phyloP scores from a whole-genome alignment of 768 basidiomycete genomes.

The Trametes punicea region DNA sequence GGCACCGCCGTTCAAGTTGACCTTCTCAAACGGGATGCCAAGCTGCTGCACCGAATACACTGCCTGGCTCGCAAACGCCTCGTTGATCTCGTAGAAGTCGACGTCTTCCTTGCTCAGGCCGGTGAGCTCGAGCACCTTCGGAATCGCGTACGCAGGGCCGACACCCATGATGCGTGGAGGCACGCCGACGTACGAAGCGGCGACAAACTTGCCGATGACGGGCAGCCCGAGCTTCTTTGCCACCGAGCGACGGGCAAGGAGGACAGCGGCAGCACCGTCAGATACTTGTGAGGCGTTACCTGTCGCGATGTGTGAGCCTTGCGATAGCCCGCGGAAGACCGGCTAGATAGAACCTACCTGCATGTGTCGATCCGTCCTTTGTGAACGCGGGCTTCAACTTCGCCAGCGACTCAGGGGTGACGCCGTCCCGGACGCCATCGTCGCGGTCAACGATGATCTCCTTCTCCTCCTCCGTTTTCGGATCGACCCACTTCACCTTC shows the following conservation, averaged over 20 bases:
- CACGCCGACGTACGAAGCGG: constrained; percentile 69
- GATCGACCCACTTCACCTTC: constrained; percentile 63
- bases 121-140: constrained; percentile 61
- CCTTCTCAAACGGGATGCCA: constrained; percentile 70
- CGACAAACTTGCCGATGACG: constrained; percentile 82
- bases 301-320: constrained; percentile 7
- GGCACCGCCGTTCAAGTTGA: constrained; percentile 85
- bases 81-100: constrained; percentile 92
- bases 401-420: constrained; percentile 69
- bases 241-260: constrained; percentile 74
- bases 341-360: constrained; percentile 37
- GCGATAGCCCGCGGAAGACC: background rate
- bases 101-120: constrained; percentile 68
- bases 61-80: constrained; percentile 85
- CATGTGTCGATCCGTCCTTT: constrained; percentile 74
- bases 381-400: constrained; percentile 88
- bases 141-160: constrained; percentile 87
- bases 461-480: constrained; percentile 65
- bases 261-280: constrained; percentile 88
- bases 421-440: constrained; percentile 84
- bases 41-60: constrained; percentile 69
- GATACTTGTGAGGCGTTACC: constrained; percentile 89
- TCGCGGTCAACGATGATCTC: constrained; percentile 74
- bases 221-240: constrained; percentile 84
- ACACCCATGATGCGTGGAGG: constrained; percentile 89